Percentiles rank a stretch among this genome's conserved stretches.
Conservation (phyloP, 305 asterid species). For the Petunia hybrid region DNA sequence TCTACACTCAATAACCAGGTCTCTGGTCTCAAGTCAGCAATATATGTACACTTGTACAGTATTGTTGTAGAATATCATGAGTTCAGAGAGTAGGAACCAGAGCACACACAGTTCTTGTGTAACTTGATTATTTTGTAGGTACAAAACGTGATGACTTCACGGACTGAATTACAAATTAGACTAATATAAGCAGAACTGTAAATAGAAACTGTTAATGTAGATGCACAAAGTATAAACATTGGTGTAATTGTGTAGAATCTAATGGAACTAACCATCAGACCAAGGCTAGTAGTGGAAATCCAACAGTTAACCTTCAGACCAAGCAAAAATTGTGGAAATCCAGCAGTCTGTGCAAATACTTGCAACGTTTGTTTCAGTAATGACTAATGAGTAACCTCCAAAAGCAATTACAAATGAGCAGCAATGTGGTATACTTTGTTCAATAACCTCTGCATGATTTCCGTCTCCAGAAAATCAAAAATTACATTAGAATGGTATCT, state of each 20-base stretch:
- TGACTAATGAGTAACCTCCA: neutral
- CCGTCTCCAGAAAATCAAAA: neutral
- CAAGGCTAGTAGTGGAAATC: neutral
- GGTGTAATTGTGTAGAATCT: neutral
- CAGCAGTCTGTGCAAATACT: neutral
- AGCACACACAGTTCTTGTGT: slow-evolving; percentile 1
- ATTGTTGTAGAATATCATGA: slow-evolving; percentile 2
- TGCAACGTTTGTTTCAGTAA: neutral
- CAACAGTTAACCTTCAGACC: neutral
- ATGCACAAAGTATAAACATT: neutral
- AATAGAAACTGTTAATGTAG: neutral
- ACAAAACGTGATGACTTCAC: neutral
- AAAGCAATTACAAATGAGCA: neutral
- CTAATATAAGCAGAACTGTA: neutral
- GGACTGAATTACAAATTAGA: neutral
- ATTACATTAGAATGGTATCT: neutral
- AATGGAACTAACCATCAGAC: neutral
- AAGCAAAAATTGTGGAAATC: neutral
- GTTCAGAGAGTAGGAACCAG: neutral
- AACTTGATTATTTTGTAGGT: neutral
- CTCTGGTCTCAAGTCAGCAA: neutral
- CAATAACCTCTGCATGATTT: neutral
- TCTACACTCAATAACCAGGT: slow-evolving; percentile 8
- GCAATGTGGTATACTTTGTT: neutral
- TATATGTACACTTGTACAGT: neutral